Evolutionary conservation across 1,284 basidiomycete species (phyloP).

Genomic region (Ustilago trichophora): DNA sequence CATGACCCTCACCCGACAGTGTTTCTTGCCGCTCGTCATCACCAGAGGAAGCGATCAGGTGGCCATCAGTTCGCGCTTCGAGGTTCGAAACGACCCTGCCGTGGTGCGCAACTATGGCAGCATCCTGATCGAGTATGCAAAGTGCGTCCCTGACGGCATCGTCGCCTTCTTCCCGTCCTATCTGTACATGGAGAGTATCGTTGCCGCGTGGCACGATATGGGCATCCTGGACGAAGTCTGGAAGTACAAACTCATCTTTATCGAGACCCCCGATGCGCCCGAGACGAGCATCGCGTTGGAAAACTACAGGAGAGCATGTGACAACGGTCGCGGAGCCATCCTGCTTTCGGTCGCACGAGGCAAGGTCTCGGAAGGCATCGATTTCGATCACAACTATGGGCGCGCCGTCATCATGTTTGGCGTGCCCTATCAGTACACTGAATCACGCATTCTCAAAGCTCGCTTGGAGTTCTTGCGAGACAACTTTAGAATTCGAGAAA

Average conservation of each 20-base stretch:
- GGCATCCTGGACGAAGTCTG: constrained; percentile 98
- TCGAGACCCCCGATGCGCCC: constrained; percentile 98
- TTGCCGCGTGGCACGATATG: constrained; percentile 99
- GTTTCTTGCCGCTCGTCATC: constrained; percentile 97
- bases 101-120: constrained; percentile 99
- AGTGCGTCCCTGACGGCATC: constrained; percentile 97
- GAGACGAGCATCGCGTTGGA: constrained; percentile 98
- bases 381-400: constrained; percentile 97
- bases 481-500: constrained; percentile 96
- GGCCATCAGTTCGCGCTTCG: constrained; percentile 97
- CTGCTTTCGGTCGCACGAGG: constrained; percentile 96
- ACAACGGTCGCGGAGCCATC: constrained; percentile 97
- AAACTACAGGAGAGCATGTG: constrained; percentile 96
- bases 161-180: constrained; percentile 99
- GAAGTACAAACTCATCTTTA: constrained; percentile 99
- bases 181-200: constrained; percentile 99
- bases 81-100: constrained; percentile 98
- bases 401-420: constrained; percentile 99
- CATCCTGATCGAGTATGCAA: constrained; percentile 96
- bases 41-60: constrained; percentile 98
- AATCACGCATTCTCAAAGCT: constrained; percentile 96
- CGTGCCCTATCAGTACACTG: constrained; percentile 98
- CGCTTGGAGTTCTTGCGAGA: constrained; percentile 96
- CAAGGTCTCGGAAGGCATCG: constrained; percentile 99
- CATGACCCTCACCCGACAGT: constrained; percentile 96